Evolutionary conservation across 768 basidiomycete genomes (phyloP).

Genomic region (Boletus bicolor): DNA sequence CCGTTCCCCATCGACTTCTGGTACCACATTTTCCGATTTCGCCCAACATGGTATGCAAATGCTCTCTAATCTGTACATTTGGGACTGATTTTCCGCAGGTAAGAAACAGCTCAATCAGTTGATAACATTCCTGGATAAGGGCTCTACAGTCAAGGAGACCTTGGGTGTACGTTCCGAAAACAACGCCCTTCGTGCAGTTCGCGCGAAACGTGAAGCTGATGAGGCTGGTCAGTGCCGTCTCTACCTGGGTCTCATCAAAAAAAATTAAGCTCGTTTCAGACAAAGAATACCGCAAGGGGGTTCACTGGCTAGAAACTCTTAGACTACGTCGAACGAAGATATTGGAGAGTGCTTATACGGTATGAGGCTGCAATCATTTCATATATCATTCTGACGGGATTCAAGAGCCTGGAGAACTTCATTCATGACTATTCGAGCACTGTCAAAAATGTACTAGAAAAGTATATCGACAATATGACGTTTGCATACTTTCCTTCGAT

Average conservation of each 20-base stretch:
- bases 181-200: slow-evolving; percentile 68
- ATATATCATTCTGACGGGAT: slow-evolving; percentile 10
- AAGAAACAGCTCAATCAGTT: slow-evolving; percentile 86
- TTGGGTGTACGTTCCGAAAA: slow-evolving; percentile 56
- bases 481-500: slow-evolving; percentile 10
- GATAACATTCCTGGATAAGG: slow-evolving; percentile 82
- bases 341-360: slow-evolving; percentile 77
- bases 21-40: slow-evolving; percentile 79
- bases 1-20: slow-evolving; percentile 79
- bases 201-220: slow-evolving; percentile 85
- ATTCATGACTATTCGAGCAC: slow-evolving; percentile 65
- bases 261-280: slow-evolving; percentile 43
- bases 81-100: slow-evolving; percentile 38
- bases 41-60: slow-evolving; percentile 65
- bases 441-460: slow-evolving; percentile 61
- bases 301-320: slow-evolving; percentile 92
- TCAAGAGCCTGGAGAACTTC: slow-evolving; percentile 78
- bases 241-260: neutral
- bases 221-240: slow-evolving; percentile 67
- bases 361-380: slow-evolving; percentile 28
- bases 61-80: neutral
- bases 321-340: slow-evolving; percentile 79
- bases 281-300: slow-evolving; percentile 84
- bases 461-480: slow-evolving; percentile 81
- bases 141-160: slow-evolving; percentile 59